Percentiles rank a stretch among this genome's conserved stretches.
Evolutionary conservation across 1,139 yeast species (phyloP).

Genomic region (Torulaspora pretoriensis): DNA sequence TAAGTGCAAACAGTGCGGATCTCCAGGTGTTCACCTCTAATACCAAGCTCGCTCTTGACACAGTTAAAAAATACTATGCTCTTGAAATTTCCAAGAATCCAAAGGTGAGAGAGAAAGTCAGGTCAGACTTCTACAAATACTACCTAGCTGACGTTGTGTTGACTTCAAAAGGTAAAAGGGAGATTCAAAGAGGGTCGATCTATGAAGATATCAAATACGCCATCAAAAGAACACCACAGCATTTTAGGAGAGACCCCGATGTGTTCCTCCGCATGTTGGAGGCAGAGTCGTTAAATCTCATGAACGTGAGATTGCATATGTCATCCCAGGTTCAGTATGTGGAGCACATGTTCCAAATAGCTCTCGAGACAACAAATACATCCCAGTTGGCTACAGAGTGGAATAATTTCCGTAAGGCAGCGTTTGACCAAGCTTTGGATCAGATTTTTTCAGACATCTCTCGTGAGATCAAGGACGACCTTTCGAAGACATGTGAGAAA

Average conservation of each 20-base stretch:
- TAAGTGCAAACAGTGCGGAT: constrained; percentile 47
- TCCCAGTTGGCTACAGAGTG: constrained; percentile 77
- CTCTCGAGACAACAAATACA: constrained; percentile 75
- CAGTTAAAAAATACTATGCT: constrained; percentile 70
- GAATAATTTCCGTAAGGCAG: constrained; percentile 71
- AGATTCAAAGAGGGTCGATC: constrained; percentile 76
- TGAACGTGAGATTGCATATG: constrained; percentile 46
- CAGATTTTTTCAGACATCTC: constrained; percentile 66
- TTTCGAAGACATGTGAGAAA: constrained; percentile 73
- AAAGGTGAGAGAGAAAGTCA: constrained; percentile 67
- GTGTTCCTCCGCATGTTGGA: constrained; percentile 82
- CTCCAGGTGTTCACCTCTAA: constrained; percentile 48
- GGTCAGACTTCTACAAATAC: constrained; percentile 62
- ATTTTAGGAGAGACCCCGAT: constrained; percentile 72
- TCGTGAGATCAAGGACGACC: constrained; percentile 76
- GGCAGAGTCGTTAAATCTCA: constrained; percentile 70
- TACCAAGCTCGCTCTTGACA: constrained; percentile 61
- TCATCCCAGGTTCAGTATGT: constrained; percentile 42
- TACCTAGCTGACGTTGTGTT: constrained; percentile 70
- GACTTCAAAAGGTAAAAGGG: constrained; percentile 82
- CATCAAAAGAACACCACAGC: constrained; percentile 68
- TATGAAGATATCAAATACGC: constrained; percentile 92
- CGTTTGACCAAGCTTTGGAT: constrained; percentile 63
- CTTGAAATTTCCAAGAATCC: constrained; percentile 83
- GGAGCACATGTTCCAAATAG: constrained; percentile 50